Evolutionary conservation across 169 alveolate genomes (phyloP).

Genomic region (Plasmodium gonderi): DNA sequence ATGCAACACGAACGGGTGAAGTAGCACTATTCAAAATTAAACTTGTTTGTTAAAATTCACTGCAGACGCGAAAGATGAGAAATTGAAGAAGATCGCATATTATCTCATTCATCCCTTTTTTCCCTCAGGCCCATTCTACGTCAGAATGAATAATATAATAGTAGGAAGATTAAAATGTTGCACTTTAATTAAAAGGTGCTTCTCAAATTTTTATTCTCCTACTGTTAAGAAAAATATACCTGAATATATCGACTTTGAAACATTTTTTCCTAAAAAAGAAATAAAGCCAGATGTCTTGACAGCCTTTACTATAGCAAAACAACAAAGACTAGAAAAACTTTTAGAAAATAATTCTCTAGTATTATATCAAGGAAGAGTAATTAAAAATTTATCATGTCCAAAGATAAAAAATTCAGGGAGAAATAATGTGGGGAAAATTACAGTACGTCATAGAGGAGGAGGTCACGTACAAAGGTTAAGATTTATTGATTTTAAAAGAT

Average conservation of each 20-base stretch:
- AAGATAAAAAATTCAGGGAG: constrained; percentile 88
- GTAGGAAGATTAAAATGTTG: not conserved
- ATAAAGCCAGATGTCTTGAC: constrained; percentile 73
- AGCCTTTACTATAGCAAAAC: constrained; percentile 78
- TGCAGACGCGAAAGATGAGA: too few species aligned
- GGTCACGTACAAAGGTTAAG: constrained; percentile 90
- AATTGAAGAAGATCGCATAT: too few species aligned
- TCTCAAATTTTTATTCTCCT: constrained; percentile 69
- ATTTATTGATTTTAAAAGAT: constrained; percentile 90
- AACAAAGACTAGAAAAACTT: constrained; percentile 67
- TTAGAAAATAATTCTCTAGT: constrained; percentile 33
- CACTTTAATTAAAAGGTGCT: constrained; percentile 12
- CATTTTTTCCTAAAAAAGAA: constrained; percentile 81
- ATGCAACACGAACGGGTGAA: not conserved
- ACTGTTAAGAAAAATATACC: constrained; percentile 84
- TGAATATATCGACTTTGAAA: constrained; percentile 85
- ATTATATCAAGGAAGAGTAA: constrained; percentile 84
- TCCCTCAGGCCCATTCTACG: too few species aligned
- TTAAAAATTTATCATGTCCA: constrained; percentile 83
- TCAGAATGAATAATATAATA: constrained; percentile 3
- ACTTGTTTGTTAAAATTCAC: not conserved
- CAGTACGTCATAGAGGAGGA: constrained; percentile 89
- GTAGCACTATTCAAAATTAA: not conserved
- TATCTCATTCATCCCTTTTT: too few species aligned
- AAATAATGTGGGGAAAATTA: constrained; percentile 84